Evolutionary conservation across 768 basidiomycete species (phyloP), one percentile per base, ranked within the genome.

Genomic region (Pisolithus orientalis): DNA sequence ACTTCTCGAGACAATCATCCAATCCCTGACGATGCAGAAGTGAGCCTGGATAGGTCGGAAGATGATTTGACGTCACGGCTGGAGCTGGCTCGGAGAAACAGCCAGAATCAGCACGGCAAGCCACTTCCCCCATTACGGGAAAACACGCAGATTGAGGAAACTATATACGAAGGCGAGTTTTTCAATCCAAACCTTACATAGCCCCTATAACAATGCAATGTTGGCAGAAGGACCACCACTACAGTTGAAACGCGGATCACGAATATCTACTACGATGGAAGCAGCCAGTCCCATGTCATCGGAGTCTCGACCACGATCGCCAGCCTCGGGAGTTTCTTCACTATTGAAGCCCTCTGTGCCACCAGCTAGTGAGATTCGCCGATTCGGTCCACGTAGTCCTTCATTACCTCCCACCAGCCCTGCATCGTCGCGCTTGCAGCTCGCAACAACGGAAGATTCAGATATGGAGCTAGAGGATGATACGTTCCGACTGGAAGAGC

Each of bases 61-160:
- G 78, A 79, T 59, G 87, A 94, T 63, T 73, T 95, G 49, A 78
- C 84, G 21, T 75, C 80, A 71, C 84, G 86, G 45, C 70, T 96
- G 48, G 90, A 90, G 56, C 72, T 95, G 46, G 94, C 94, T 5
- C 75, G 90, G 54, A 79, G 80, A 58, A 96, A 96, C 64, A 91
- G 90, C 64, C 76, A 84, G 61, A 87, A 78, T 65, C 90, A 92
- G 59, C 77, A 80, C 53, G 77, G 74, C 16, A 77, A 77, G 45
- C 63, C 66, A 45, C 62, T 71, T 42, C 53, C 72, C 9, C 59
- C 72, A 43, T 57, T 78, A 49, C 60, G 71, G 6, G 61, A 77
- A 57, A 79, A 81, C 14, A 68, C 61, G 28, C 74, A 79, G 3
- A 62, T 77, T 14, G 84, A 85, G 57, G 79, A 80, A 28, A 87